These are phyloP conservation scores for Wickerhamiella siamensis DNA, from an alignment of 805 yeast species.

Conservation along the genomic window DNA sequence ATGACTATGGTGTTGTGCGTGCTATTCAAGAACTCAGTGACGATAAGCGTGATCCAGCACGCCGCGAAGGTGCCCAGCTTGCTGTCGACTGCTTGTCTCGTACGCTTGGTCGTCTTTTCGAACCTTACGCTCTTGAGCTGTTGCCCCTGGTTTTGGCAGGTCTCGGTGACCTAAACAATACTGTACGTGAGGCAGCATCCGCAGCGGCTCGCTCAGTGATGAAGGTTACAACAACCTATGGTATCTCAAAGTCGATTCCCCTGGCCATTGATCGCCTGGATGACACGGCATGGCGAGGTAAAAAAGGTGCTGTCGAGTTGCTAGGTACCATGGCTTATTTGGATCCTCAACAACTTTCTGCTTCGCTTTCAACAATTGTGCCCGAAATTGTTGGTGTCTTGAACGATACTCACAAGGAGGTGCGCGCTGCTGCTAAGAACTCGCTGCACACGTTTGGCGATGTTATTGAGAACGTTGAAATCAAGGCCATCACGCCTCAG, in stretches of 20 bases:
- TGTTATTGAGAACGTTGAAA: constrained; percentile 94
- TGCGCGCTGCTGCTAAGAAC: constrained; percentile 84
- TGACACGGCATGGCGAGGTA: constrained; percentile 88
- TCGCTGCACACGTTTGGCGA: constrained; percentile 87
- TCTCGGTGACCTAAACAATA: constrained; percentile 72
- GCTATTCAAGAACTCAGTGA: constrained; percentile 71
- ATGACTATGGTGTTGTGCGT: constrained; percentile 65
- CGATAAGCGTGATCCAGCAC: constrained; percentile 57
- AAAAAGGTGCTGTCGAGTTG: constrained; percentile 90
- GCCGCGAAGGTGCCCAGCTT: constrained; percentile 78
- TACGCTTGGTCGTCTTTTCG: constrained; percentile 63
- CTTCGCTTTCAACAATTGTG: constrained; percentile 76
- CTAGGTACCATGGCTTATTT: constrained; percentile 96
- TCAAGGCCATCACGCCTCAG: constrained; percentile 76
- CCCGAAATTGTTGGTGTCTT: constrained; percentile 94
- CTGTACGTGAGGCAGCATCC: constrained; percentile 81
- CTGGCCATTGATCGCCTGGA: constrained; percentile 74
- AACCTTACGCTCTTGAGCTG: constrained; percentile 85
- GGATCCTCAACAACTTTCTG: constrained; percentile 85
- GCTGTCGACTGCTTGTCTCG: constrained; percentile 75
- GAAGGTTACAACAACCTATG: constrained; percentile 83
- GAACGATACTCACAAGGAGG: constrained; percentile 93
- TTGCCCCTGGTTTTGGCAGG: constrained; percentile 67
- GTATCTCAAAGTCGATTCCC: constrained; percentile 84
- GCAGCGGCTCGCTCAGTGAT: constrained; percentile 76